Percentiles rank a stretch among this genome's conserved stretches.
These are phyloP conservation scores for Mycocentrospora acerina DNA, from an alignment of 2,329 filamentous ascomycete genomes.

Conservation along the genomic window DNA sequence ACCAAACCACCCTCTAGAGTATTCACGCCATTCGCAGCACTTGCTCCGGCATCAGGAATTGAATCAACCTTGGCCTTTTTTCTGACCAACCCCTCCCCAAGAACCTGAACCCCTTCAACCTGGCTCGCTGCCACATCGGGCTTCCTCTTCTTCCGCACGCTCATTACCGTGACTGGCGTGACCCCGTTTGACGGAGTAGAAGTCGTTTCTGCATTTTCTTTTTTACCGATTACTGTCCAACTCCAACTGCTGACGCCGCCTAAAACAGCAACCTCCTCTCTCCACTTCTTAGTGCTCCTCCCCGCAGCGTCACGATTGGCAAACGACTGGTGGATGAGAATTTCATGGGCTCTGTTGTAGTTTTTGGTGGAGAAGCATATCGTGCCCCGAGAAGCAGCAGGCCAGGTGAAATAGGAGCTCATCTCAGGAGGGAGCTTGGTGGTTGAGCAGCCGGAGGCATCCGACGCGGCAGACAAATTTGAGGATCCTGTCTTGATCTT, in stretches of 20 bases:
- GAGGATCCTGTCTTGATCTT: conserved; percentile 59
- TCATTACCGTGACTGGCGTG: conserved; percentile 27
- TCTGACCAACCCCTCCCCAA: conserved; percentile 28
- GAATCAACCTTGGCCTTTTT: conserved; percentile 37
- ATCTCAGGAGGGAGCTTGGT: conserved; percentile 50
- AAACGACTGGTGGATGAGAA: conserved; percentile 75
- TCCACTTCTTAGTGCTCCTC: conserved; percentile 69
- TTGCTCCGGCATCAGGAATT: conserved; percentile 5
- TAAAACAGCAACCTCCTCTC: conserved; percentile 61
- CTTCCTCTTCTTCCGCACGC: conserved; percentile 41
- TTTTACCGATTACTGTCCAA: conserved; percentile 29
- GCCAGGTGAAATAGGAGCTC: conserved; percentile 69
- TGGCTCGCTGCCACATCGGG: conserved; percentile 10
- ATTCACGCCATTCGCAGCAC: conserved; percentile 24
- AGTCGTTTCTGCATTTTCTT: conserved; percentile 11
- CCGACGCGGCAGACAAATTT: conserved; percentile 47
- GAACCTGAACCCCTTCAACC: conserved; percentile 10
- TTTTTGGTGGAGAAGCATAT: conserved; percentile 63
- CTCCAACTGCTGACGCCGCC: conserved; percentile 33
- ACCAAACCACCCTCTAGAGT: conserved; percentile 33
- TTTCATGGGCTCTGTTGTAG: conserved; percentile 68
- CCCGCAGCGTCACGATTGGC: conserved; percentile 62
- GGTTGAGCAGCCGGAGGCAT: conserved; percentile 39
- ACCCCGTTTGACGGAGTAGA: conserved; percentile 5
- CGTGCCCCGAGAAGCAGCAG: conserved; percentile 60